A percentile compares a stretch with the other conserved stretches of the same genome.
phyloP scores from a whole-genome alignment of 139 green algal species.

The Chlorella sp. region DNA sequence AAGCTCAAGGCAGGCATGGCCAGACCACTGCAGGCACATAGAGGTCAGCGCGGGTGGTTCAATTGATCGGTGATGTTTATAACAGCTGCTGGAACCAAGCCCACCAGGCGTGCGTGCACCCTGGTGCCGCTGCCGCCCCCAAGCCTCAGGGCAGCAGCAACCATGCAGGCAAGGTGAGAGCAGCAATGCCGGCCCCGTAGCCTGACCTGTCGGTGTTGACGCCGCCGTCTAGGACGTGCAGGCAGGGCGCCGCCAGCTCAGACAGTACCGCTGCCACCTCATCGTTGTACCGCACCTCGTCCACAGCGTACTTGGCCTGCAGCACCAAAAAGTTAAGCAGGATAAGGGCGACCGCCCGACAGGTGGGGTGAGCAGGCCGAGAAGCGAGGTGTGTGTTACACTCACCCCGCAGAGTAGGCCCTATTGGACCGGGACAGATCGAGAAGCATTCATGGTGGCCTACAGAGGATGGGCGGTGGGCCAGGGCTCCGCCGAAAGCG shows the following conservation, averaged over 20 bases:
- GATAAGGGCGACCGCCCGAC: not conserved
- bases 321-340: not conserved
- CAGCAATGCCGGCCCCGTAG: not conserved
- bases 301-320: conserved; percentile 76
- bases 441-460: not conserved
- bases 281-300: conserved; percentile 83
- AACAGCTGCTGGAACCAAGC: not conserved
- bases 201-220: conserved; percentile 77
- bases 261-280: conserved; percentile 72
- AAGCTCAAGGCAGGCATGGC: conserved; percentile 54
- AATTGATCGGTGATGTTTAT: not conserved
- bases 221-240: conserved; percentile 77
- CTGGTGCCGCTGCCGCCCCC: not conserved
- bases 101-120: not conserved
- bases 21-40: conserved; percentile 47
- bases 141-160: not conserved
- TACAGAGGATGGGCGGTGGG: not conserved
- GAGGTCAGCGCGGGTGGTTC: not conserved
- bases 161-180: not conserved
- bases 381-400: not conserved
- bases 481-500: too few relatives aligned
- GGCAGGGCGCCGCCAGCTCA: conserved; percentile 43
- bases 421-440: too few relatives aligned
- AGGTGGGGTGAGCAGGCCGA: not conserved
- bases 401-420: too few relatives aligned